Conservation (phyloP, 176 grass and related monocot species). For the Hyparrhenia diplandra region DNA sequence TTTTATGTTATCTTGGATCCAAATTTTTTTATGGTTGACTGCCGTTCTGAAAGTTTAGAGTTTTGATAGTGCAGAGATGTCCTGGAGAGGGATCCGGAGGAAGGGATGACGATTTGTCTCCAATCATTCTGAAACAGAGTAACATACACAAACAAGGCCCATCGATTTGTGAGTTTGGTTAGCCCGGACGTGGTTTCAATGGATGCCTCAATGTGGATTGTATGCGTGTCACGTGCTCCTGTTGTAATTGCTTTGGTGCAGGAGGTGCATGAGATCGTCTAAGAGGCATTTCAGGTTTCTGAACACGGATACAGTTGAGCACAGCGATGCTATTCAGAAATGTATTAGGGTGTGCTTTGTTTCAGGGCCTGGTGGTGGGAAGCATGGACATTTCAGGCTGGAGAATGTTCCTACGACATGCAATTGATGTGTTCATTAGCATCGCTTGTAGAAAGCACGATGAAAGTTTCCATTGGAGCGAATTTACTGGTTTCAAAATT, state of each 20-base stretch:
- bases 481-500: too few species aligned
- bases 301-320: slow-evolving; percentile 74
- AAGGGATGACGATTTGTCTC: slow-evolving; percentile 27
- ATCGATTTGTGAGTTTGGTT: slow-evolving; percentile 62
- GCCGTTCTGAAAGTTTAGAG: too few species aligned
- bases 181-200: background rate
- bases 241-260: slow-evolving; percentile 13
- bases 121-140: slow-evolving; percentile 70
- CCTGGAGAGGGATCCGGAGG: slow-evolving; percentile 46
- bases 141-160: slow-evolving; percentile 62
- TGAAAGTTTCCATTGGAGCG: too few species aligned
- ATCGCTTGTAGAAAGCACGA: too few species aligned
- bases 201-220: background rate
- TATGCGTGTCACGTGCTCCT: background rate
- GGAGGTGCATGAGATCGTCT: slow-evolving; percentile 89
- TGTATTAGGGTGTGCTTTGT: slow-evolving; percentile 64
- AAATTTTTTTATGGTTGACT: too few species aligned
- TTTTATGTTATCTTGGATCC: too few species aligned
- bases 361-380: slow-evolving; percentile 26
- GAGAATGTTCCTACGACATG: too few species aligned
- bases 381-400: slow-evolving; percentile 22
- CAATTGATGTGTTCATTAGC: too few species aligned
- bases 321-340: slow-evolving; percentile 55
- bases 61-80: slow-evolving; percentile 34
- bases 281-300: slow-evolving; percentile 85